Base-by-base conservation (phyloP, 2,329 filamentous ascomycete species). In the Macroventuria anomochaeta region DNA sequence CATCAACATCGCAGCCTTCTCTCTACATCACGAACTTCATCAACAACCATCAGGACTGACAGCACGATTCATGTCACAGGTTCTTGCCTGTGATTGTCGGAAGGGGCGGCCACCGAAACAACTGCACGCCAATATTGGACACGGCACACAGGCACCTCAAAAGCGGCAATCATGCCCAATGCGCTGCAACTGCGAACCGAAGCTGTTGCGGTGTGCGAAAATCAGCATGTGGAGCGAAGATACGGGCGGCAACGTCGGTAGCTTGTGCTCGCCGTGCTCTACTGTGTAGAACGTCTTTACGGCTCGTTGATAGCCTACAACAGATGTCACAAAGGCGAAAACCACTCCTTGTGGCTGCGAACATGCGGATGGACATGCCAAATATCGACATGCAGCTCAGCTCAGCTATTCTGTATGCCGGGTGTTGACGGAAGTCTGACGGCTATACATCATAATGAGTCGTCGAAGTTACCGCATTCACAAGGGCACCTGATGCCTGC, bases 61-160 rank as follows among this genome's bases (percentile, higher is more conserved):
- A 50, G 36, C 52, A 49, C 36, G 34, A 43, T 40, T 52, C 55
- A 43, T 46, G 46, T 49, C 47, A 40, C 43, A 26, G 47, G 36
- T 51, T 47, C 38, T 36, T 51, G 58, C 50, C 46, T 46, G 60
- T 56, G 55, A 55, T 38, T 37, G 50, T 61, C 63, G 64, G 64
- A 53, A 62, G 43, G 51, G 57, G 59, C 57, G 57, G 61, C 58
- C 52, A 49, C 61, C 59, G 59, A 63, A 58, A 60, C 57, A 54
- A 56, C 62, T 68, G 67, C 66, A 67, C 55, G 65, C 61, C 62
- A 67, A 68, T 71, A 71, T 71, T 71, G 67, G 61, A 61, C 52
- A 66, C 68, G 69, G 68, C 68, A 70, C 68, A 70, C 67, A 68
- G 61, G 58, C 59, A 36, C 29, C 46, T 59, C 63, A 50, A 47